Percentiles rank a stretch among this genome's conserved stretches.
Conservation (phyloP, 176 grass and related monocot species). For the Musa troglodytarum region DNA sequence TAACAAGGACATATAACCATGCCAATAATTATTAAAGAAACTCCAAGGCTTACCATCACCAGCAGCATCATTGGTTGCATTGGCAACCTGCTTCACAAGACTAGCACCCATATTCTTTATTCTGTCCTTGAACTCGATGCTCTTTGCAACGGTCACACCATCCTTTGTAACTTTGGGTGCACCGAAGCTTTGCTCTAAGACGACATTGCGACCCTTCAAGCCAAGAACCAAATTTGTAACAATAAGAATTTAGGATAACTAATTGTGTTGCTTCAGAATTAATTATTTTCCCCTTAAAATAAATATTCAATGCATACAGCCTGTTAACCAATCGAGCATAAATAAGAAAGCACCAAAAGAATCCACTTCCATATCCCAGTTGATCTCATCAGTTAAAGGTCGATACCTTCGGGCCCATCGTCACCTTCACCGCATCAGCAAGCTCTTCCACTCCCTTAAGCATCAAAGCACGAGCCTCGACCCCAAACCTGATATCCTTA, state of each 20-base stretch:
- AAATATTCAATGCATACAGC: neutral
- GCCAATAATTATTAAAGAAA: neutral
- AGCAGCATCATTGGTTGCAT: slow-evolving; percentile 90
- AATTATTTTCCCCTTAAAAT: neutral
- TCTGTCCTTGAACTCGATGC: slow-evolving; percentile 90
- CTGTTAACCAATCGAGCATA: neutral
- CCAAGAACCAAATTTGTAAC: neutral
- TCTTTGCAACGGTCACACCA: slow-evolving; percentile 95
- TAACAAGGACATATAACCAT: too few species aligned
- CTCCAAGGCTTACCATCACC: slow-evolving; percentile 61
- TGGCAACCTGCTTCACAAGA: slow-evolving; percentile 97
- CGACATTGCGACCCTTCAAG: slow-evolving; percentile 69
- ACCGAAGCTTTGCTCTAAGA: slow-evolving; percentile 95
- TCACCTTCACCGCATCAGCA: slow-evolving; percentile 93
- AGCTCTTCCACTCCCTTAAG: slow-evolving; percentile 85
- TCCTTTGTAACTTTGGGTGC: slow-evolving; percentile 98
- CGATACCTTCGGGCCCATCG: slow-evolving; percentile 96
- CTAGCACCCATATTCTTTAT: slow-evolving; percentile 90
- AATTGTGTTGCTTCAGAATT: neutral
- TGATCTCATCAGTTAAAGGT: neutral
- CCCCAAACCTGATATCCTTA: slow-evolving; percentile 93
- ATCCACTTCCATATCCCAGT: too few species aligned
- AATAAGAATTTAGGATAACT: neutral
- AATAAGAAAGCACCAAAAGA: too few species aligned
- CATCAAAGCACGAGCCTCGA: slow-evolving; percentile 92